Percentiles rank a stretch among this genome's conserved stretches.
These are phyloP conservation scores for Coprinopsis marcescibilis DNA, from an alignment of 768 basidiomycete species.

Conservation along the genomic window DNA sequence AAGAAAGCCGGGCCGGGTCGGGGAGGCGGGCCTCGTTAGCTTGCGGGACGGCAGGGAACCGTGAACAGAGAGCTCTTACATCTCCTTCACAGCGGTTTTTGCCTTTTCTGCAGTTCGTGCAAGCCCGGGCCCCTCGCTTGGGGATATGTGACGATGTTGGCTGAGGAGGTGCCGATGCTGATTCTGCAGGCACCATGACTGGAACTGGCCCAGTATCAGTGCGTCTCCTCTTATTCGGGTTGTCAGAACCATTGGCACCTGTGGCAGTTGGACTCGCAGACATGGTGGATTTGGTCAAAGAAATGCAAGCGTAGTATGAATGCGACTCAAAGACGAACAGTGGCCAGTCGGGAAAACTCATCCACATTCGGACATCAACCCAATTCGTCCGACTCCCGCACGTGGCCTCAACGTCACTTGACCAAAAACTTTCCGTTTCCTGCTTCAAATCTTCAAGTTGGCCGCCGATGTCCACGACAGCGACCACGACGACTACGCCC, in stretches of 20 bases:
- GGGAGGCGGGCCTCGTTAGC: constrained; percentile 64
- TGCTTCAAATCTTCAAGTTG: no score
- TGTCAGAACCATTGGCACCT: constrained; percentile 49
- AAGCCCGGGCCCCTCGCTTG: constrained; percentile 85
- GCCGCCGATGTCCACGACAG: no score
- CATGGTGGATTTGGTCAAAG: constrained; percentile 32
- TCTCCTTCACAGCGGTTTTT: constrained; percentile 94
- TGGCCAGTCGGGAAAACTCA: no score
- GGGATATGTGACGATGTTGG: constrained; percentile 60
- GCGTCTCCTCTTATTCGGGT: constrained; percentile 53
- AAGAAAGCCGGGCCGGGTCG: constrained; percentile 64
- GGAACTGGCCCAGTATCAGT: constrained; percentile 28
- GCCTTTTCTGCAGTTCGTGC: constrained; percentile 84
- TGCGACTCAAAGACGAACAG: background rate
- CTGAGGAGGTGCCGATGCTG: constrained; percentile 26
- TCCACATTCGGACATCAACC: no score
- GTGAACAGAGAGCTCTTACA: constrained; percentile 42
- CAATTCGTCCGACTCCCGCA: no score
- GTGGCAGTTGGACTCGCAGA: constrained; percentile 62
- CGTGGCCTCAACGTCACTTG: no score
- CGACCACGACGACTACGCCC: no score
- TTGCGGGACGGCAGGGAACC: constrained; percentile 37
- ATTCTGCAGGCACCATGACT: constrained; percentile 2
- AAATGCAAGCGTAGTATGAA: background rate
- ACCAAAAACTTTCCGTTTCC: no score